Percentiles rank a stretch among this genome's conserved stretches.
phyloP scores from a whole-genome alignment of 129 eudicot species.

The Helianthus annuus region HanXRQr2.0-SUNRISE NC_035433.2:96503277-96503776 shows the following conservation, averaged over 20 bases:
- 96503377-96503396: slow-evolving; percentile 80
- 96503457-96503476: slow-evolving; percentile 3
- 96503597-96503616: slow-evolving; percentile 95
- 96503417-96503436: slow-evolving; percentile 45
- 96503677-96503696: not conserved
- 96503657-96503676: slow-evolving; percentile 10
- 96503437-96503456: slow-evolving; percentile 3
- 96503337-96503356: slow-evolving; percentile 84
- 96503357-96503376: slow-evolving; percentile 95
- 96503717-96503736: not conserved
- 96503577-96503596: slow-evolving; percentile 94
- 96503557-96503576: slow-evolving; percentile 84
- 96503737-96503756: not conserved
- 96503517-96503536: not conserved
- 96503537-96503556: slow-evolving; percentile 19
- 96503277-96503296: slow-evolving; percentile 91
- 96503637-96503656: slow-evolving; percentile 8
- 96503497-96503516: not conserved
- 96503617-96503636: slow-evolving; percentile 6
- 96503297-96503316: slow-evolving; percentile 90
- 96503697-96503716: not conserved
- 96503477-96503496: not conserved
- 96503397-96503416: slow-evolving; percentile 92
- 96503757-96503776: no score
- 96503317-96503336: slow-evolving; percentile 97